Evolutionary conservation across 306 rosid genomes (phyloP), one percentile per base, ranked within the genome.

Genomic region (Adenanthera pavonina): DNA sequence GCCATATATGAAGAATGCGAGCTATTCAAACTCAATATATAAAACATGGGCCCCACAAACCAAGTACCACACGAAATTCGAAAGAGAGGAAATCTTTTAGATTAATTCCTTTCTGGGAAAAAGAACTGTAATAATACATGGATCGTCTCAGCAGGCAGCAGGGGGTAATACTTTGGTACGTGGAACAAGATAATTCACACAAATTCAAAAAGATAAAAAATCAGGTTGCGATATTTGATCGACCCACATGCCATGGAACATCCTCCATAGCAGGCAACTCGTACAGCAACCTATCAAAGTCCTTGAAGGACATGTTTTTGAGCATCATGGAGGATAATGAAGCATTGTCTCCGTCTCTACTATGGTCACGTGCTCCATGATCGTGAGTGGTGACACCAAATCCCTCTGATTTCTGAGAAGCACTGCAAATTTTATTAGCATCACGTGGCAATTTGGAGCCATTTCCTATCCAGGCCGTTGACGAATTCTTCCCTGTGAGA

Each of bases 401-500:
- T n/a, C 15, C 25, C 15, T 41, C 73, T 68, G 68, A 12, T 33
- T 61, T 61, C 12, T 33, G 17, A 12, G 68, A 30, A 61, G 33
- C 8, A 41, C 46, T 4, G 7, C 46, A 3, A 41, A 7, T 4
- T 25, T 25, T 25, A 4, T 6, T 0, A 41, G 6, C 46, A 30
- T 7, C n/a, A 13, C 3, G 40, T 33, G 68, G 43, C 41, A 34
- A 7, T 34, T 30, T 33, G 7, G 14, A 36, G 25, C 70, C 70
- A 3, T 46, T 47, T 13, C 52, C 84, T 15, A 85, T 73, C 87
- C 84, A 88, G n/a, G 74, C 87, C 0, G 78, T 80, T 1, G 87
- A 78, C 0, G 91, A 86, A 19, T 87, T 80, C 72, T 84, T 90
- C 0, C 92, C 94, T 0, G 94, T 91, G 47, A 91, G 85, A 25